A percentile compares a stretch with the other conserved stretches of the same genome.
These are phyloP conservation scores for Pseudomicrostroma phylloplanum DNA, from an alignment of 1,284 basidiomycete species.

Conservation along the genomic window DNA sequence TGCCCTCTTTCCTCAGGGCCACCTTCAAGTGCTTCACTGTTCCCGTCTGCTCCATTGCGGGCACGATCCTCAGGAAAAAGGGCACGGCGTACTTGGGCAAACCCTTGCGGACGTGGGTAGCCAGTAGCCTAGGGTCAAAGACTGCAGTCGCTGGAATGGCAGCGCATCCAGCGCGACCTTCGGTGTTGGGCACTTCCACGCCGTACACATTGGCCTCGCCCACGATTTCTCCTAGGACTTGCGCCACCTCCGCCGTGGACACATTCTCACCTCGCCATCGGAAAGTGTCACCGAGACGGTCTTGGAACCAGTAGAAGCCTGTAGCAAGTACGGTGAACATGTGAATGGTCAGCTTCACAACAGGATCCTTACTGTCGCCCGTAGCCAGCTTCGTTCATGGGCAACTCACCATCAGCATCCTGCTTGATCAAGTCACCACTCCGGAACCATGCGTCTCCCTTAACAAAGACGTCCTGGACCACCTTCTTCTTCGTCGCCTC, in stretches of 20 bases:
- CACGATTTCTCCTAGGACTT: conserved; percentile 43
- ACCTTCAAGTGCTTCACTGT: conserved; percentile 50
- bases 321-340: not conserved
- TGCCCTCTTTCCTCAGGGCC: conserved; percentile 46
- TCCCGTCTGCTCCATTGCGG: conserved; percentile 40
- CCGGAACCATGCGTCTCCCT: conserved; percentile 49
- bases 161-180: conserved; percentile 51
- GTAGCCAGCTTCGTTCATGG: no score
- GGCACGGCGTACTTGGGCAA: conserved; percentile 51
- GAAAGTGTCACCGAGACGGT: conserved; percentile 49
- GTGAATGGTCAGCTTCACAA: not conserved
- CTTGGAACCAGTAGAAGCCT: conserved; percentile 49
- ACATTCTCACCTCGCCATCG: conserved; percentile 50
- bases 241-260: conserved; percentile 43
- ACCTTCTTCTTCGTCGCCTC: conserved; percentile 50
- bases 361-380: no score
- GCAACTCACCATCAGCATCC: conserved; percentile 27
- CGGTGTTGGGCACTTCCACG: conserved; percentile 48
- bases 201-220: conserved; percentile 51
- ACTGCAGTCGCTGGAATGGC: conserved; percentile 38
- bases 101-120: conserved; percentile 30
- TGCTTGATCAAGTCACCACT: conserved; percentile 47
- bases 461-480: conserved; percentile 42
- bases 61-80: conserved; percentile 48
- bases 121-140: conserved; percentile 41